These are phyloP conservation scores for Boletus semigastroideus DNA, from an alignment of 1,284 basidiomycete genomes.

Conservation along the genomic window DNA sequence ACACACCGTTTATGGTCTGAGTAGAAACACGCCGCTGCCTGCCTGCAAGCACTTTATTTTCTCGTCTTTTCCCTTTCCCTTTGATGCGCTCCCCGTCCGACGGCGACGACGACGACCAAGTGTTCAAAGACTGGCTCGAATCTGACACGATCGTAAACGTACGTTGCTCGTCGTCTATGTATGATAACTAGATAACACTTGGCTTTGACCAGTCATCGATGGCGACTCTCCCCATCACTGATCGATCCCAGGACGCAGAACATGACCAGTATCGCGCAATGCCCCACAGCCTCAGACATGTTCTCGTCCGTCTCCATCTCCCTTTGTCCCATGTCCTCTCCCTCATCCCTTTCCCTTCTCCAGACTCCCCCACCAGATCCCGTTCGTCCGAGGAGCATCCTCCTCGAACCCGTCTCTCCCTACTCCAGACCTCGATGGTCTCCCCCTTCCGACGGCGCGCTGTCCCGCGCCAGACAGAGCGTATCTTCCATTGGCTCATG, in stretches of 20 bases:
- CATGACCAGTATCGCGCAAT: constrained; percentile 30
- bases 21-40: constrained; percentile 34
- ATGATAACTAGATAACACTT: background rate
- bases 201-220: constrained; percentile 7
- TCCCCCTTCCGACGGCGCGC: constrained; percentile 15
- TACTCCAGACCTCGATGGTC: constrained; percentile 23
- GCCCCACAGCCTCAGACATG: constrained; percentile 31
- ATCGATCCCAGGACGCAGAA: constrained; percentile 29
- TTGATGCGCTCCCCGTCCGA: background rate
- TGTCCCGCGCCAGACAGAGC: constrained; percentile 31
- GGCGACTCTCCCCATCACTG: constrained; percentile 19
- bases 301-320: constrained; percentile 26
- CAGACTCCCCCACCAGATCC: constrained; percentile 29
- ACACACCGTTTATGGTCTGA: constrained; percentile 42
- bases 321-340: constrained; percentile 1
- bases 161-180: constrained; percentile 1
- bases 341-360: background rate
- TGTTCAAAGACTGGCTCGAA: background rate
- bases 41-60: constrained; percentile 26
- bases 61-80: background rate
- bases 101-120: background rate
- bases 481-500: constrained; percentile 34
- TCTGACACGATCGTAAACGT: constrained; percentile 28
- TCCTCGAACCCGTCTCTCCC: constrained; percentile 26
- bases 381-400: constrained; percentile 28